Evolutionary conservation across 78 protist genomes (phyloP), one percentile per base, ranked within the genome.

Genomic region (Trichosphaerium sp.): DNA sequence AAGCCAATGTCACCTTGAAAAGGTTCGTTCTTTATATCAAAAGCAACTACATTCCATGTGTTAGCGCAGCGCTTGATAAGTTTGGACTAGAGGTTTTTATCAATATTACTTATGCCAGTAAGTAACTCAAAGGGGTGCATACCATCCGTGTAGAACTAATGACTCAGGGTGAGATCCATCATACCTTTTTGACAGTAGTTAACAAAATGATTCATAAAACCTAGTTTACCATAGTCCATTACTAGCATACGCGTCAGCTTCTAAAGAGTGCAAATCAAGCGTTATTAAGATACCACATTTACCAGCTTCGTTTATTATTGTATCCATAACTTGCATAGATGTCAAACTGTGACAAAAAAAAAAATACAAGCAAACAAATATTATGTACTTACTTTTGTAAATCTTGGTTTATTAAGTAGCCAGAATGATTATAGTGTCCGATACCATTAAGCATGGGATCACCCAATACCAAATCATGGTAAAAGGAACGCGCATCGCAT

Each of bases 201-300:
- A 26, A 14, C 54, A 34, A 34, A 28, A 34, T n/a, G 12, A 28
- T 26, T 21, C 57, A 10, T 62, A 57, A 37, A n/a, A n/a, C n/a
- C n/a, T n/a, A n/a, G n/a, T n/a, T n/a, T 78, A 78, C 84, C 84
- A 78, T 11, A 63, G 26, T 18, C 84, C 83, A 47, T 78, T 69
- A 38, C 43, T 58, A 39, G 61, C 31, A 44, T 75, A 25, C 38
- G 65, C 54, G 35, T 69, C 43, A 18, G 43, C 73, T 4, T 64
- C 73, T 42, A 79, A 58, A 10, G 71, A 63, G 58, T 81, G 87
- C 8, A 81, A 28, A 39, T 77, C 87, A 18, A 81, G 51, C 51
- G 78, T 37, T 2, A 81, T 44, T 3, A 78, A 56, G 15, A 81
- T 71, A 8, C 84, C 84, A 23, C 41, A 48, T 37, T 78, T 78